Conservation (phyloP, 2,329 filamentous ascomycete genomes). For the Ceratocystis cubensis region DNA sequence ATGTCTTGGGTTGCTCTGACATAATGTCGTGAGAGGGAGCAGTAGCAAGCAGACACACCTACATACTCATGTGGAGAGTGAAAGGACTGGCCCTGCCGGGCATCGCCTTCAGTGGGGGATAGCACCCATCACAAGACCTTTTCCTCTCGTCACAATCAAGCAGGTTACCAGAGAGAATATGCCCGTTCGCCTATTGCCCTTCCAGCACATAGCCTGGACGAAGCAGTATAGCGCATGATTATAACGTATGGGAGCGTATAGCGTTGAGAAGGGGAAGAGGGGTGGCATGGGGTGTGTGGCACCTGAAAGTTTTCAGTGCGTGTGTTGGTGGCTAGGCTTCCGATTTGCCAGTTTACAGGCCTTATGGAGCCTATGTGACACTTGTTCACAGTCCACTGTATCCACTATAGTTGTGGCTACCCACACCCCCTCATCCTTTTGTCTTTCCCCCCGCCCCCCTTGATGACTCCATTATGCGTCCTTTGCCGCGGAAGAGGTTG, state of each 20-base stretch:
- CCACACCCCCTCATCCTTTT: background rate
- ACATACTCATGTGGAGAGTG: no score
- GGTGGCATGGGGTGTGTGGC: background rate
- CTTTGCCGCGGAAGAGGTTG: conserved; percentile 6
- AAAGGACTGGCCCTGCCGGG: no score
- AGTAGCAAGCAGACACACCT: no score
- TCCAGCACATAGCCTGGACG: background rate
- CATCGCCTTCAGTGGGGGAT: no score
- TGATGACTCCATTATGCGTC: background rate
- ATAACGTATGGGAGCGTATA: background rate
- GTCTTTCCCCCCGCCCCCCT: background rate
- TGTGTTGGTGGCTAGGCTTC: background rate
- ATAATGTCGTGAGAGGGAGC: background rate
- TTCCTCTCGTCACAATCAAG: background rate
- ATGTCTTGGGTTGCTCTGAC: background rate
- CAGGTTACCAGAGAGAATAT: background rate
- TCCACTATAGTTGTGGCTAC: background rate
- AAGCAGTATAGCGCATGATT: background rate
- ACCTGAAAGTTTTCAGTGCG: conserved; percentile 6
- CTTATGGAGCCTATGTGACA: background rate
- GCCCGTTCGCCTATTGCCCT: background rate
- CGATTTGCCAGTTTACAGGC: conserved; percentile 1
- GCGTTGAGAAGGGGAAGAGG: background rate
- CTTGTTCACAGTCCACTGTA: background rate
- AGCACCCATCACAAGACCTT: no score